These are phyloP conservation scores for Naganishia cerealis DNA, from an alignment of 1,284 basidiomycete species.

Conservation along the genomic window DNA sequence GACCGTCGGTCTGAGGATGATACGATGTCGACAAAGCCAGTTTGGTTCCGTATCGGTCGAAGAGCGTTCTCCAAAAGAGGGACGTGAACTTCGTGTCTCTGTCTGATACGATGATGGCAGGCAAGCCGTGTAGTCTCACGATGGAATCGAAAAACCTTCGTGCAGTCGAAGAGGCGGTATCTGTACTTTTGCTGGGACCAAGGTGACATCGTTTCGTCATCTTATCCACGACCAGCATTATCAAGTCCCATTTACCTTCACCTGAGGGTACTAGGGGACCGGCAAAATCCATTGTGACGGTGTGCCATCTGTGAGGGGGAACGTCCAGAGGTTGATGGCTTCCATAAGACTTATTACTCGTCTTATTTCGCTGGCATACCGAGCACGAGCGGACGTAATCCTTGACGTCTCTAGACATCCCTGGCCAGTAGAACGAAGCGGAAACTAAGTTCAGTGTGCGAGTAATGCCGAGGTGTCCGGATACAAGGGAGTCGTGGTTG, in stretches of 20 bases:
- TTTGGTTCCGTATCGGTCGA: conserved; percentile 43
- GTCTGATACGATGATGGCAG: too few species aligned
- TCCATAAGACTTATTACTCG: conserved; percentile 42
- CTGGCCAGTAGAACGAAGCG: conserved; percentile 53
- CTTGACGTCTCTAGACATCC: conserved; percentile 29
- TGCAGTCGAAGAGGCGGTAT: conserved; percentile 52
- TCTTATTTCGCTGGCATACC: conserved; percentile 29
- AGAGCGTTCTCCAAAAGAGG: conserved; percentile 55
- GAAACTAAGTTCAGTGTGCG: conserved; percentile 49
- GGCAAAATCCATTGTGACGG: conserved; percentile 57
- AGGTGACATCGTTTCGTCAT: conserved; percentile 53
- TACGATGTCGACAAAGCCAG: conserved; percentile 56
- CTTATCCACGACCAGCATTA: conserved; percentile 53
- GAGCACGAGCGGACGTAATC: conserved; percentile 37
- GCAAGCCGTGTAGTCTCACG: conserved; percentile 56
- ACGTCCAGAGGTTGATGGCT: conserved; percentile 48
- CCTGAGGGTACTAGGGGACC: conserved; percentile 53
- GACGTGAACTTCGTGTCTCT: conserved; percentile 56
- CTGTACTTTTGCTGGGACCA: conserved; percentile 42
- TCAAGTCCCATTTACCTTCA: conserved; percentile 51
- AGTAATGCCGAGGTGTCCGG: conserved; percentile 44
- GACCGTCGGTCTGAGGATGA: conserved; percentile 58
- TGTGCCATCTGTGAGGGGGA: conserved; percentile 51
- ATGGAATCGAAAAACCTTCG: conserved; percentile 54
- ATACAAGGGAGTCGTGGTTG: conserved; percentile 4